Percentiles rank a stretch among this genome's conserved stretches.
Evolutionary conservation across 768 basidiomycete species (phyloP).

Genomic region (Fomitopsis pulvina): DNA sequence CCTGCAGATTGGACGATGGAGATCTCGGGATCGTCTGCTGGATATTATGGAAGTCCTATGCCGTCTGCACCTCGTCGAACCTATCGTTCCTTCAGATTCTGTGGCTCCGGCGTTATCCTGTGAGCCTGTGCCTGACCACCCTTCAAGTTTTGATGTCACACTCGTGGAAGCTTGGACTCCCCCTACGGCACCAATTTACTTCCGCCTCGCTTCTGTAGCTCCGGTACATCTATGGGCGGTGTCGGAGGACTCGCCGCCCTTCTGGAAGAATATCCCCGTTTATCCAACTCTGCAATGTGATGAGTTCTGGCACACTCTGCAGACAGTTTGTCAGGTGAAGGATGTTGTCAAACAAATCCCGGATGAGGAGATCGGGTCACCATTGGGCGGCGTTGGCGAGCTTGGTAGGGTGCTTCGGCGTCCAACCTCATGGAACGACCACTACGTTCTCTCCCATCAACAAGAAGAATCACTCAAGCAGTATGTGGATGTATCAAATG

Average conservation of each 20-base stretch:
- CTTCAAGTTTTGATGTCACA: constrained; percentile 40
- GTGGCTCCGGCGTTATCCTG: constrained; percentile 40
- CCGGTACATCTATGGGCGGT: constrained; percentile 57
- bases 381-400: constrained; percentile 9
- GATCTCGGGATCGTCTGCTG: constrained; percentile 52
- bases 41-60: constrained; percentile 57
- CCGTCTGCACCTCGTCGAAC: constrained; percentile 50
- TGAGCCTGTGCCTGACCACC: constrained; percentile 33
- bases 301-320: constrained; percentile 53
- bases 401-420: constrained; percentile 49
- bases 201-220: constrained; percentile 50
- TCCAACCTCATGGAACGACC: constrained; percentile 48
- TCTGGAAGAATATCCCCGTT: constrained; percentile 47
- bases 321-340: constrained; percentile 37
- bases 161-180: constrained; percentile 39
- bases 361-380: not conserved
- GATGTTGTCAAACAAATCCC: constrained; percentile 19
- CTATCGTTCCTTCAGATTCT: constrained; percentile 42
- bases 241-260: constrained; percentile 42
- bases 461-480: constrained; percentile 60
- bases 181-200: constrained; percentile 51
- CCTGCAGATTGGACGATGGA: constrained; percentile 53
- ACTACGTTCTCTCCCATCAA: constrained; percentile 59
- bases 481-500: constrained; percentile 36
- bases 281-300: constrained; percentile 31